Evolutionary conservation across 805 yeast genomes (phyloP).

Genomic region (Cyberlindnera veronae): DNA sequence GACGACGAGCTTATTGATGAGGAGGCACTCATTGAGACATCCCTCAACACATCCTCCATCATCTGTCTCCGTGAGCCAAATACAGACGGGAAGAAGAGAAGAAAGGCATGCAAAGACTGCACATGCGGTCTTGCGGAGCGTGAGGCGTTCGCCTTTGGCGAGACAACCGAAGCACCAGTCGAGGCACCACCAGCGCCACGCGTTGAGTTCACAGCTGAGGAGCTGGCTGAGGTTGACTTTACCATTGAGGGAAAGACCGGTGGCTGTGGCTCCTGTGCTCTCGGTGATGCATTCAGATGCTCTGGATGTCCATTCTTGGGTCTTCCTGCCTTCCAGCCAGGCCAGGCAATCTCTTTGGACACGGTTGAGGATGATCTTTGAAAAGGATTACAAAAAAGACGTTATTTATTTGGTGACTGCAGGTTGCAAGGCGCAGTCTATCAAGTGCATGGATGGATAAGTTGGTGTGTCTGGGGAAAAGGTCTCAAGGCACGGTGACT

Average conservation of each 20-base stretch:
- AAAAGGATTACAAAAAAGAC: too few relatives aligned
- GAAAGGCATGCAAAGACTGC: constrained; percentile 97
- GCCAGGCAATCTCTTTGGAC: constrained; percentile 78
- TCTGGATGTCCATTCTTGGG: constrained; percentile 98
- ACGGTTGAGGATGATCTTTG: constrained; percentile 74
- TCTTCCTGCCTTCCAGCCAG: constrained; percentile 97
- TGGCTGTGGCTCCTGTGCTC: constrained; percentile 94
- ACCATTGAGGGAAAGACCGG: constrained; percentile 97
- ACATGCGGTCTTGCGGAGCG: constrained; percentile 93
- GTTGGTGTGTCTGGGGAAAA: too few relatives aligned
- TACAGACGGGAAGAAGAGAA: constrained; percentile 49
- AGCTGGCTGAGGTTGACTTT: constrained; percentile 87
- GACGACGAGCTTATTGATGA: constrained; percentile 35
- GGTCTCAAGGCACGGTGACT: too few relatives aligned
- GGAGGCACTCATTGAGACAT: constrained; percentile 34
- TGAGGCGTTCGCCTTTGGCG: constrained; percentile 58
- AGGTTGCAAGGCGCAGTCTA: too few relatives aligned
- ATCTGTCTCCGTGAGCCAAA: constrained; percentile 49
- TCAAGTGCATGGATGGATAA: too few relatives aligned
- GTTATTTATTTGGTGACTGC: constrained; percentile 2
- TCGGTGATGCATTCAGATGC: constrained; percentile 98
- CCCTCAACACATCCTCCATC: constrained; percentile 37
- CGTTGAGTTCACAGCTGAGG: constrained; percentile 57
- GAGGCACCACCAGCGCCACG: constrained; percentile 37
- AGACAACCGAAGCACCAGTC: constrained; percentile 41